Evolutionary conservation across 2,329 filamentous ascomycete species (phyloP), one percentile per base, ranked within the genome.

Genomic region (Basipetospora chlamydospora): DNA sequence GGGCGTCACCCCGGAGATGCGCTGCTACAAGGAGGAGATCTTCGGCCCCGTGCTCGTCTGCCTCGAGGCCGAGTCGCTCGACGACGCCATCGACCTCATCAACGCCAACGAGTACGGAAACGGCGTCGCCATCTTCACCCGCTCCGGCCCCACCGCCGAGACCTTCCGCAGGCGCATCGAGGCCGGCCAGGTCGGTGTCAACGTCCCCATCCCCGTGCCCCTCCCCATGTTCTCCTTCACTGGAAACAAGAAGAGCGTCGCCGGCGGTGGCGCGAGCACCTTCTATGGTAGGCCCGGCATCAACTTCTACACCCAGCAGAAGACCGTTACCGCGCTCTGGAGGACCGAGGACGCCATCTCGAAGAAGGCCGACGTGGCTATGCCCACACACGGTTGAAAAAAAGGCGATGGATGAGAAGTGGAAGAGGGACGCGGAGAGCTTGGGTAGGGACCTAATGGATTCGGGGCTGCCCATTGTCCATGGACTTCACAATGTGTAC

Each of bases 271-370:
- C 42, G 81, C 83, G 26, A 93, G 74, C 62, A 93, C 86, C 12
- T 96, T 98, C 57, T 98, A 98, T 60, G 90, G 90, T 46, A 81
- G 83, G 59, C 84, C 86, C 1, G 90, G 88, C 17, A 61, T 98
- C 54, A 78, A 82, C 54, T 98, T 98, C 56, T 96, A 93, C 60
- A 98, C 90, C 3, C 90, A 96, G 63, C 73, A 82, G 53, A 96
- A 98, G 81, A 98, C 90, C 3, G 90, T 98, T 33, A 98, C 90
- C 37, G 80, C 84, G 46, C 62, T 92, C 55, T 98, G 90, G 90
- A 41, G 35, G 41, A 36, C 37, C 10, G 39, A 30, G 6, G 41
- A 43, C 33, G 87, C 85, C 1, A 71, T 90, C 33, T 78, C 76
- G 38, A 81, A 77, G 46, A 88, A 87, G 70, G 87, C 87, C 12